Base-by-base conservation (phyloP, 768 basidiomycete species). In the Psilocybe tampanensis region DNA sequence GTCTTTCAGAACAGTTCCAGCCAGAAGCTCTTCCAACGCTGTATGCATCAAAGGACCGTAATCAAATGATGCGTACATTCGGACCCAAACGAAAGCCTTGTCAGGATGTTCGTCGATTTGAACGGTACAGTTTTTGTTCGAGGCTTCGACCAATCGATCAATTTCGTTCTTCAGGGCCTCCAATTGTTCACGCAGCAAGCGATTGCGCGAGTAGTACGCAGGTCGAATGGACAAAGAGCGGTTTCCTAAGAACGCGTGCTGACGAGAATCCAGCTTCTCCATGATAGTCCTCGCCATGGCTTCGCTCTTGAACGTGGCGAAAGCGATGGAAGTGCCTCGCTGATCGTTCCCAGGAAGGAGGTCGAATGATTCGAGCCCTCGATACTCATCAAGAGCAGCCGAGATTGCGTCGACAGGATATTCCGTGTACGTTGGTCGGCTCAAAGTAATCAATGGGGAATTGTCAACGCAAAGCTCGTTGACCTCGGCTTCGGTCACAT, bases 121-220 rank as follows among this genome's bases (percentile, higher is more conserved):
- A 7, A 83, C 66, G 29, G 62, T 73, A 65, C 74, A 78, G 32
- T 66, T 59, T 19, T 68, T 56, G 8, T 61, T 59, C 17, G 62
- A 60, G 13, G 48, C 49, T n/a, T 64, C 65, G 19, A 59, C 60
- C 32, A 80, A 60, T 17, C 55, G 44, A 24, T 78, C 74, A 5
- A 85, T 29, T 12, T 77, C 70, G n/a, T 57, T 60, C 55, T 70
- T 65, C 21, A 84, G 54, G 29, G 68, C 67, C 18, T 70, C 58
- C 52, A 76, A 78, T 18, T 74, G 70, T 0, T 60, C 59, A 0
- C 60, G 50, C 1, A 73, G 65, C 24, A 83, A 53, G 9, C 59
- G 65, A 59, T 81, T 80, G 18, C 72, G 74, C 42, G 75, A 64
- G 44, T 77, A 75, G 62, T 77, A 75, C 12, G 79, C 65, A 18